These are phyloP conservation scores for Calocybe cyanea DNA, from an alignment of 768 basidiomycete genomes.

Conservation along the genomic window DNA sequence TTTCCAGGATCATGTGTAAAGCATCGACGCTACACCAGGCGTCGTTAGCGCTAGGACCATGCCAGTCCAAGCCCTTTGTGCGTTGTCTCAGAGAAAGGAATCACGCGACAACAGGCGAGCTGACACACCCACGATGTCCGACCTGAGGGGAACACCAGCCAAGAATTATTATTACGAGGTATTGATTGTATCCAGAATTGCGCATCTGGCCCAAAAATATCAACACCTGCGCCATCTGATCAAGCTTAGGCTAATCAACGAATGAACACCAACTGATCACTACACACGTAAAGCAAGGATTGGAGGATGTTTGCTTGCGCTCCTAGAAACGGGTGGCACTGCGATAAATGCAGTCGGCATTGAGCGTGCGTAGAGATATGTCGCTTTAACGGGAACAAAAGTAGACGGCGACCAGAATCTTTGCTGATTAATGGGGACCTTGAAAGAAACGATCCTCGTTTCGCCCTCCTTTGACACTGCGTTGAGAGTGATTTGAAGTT, in stretches of 20 bases:
- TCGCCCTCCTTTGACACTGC: conserved; percentile 25
- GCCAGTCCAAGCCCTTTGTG: conserved; percentile 85
- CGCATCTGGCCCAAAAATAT: conserved; percentile 46
- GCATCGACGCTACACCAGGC: conserved; percentile 63
- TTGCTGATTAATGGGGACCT: conserved; percentile 44
- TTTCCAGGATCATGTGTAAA: conserved; percentile 42
- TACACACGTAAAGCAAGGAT: conserved; percentile 63
- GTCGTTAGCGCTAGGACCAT: conserved; percentile 74
- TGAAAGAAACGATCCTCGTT: conserved; percentile 26
- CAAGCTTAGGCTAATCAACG: neutral
- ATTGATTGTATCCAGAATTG: conserved; percentile 65
- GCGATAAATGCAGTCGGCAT: conserved; percentile 56
- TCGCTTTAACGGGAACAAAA: conserved; percentile 42
- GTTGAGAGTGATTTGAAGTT: conserved; percentile 35
- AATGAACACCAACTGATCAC: neutral
- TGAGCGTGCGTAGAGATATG: conserved; percentile 54
- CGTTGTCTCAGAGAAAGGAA: neutral
- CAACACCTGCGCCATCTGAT: conserved; percentile 84
- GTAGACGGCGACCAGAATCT: conserved; percentile 33
- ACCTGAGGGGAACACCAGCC: conserved; percentile 83
- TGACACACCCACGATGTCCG: conserved; percentile 72
- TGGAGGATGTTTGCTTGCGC: conserved; percentile 35
- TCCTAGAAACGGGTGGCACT: conserved; percentile 47
- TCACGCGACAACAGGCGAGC: neutral
- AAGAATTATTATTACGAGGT: conserved; percentile 53